Percentiles rank a stretch among this genome's conserved stretches.
Evolutionary conservation across 306 rosid species (phyloP).

Genomic region (Quercus suber): DNA sequence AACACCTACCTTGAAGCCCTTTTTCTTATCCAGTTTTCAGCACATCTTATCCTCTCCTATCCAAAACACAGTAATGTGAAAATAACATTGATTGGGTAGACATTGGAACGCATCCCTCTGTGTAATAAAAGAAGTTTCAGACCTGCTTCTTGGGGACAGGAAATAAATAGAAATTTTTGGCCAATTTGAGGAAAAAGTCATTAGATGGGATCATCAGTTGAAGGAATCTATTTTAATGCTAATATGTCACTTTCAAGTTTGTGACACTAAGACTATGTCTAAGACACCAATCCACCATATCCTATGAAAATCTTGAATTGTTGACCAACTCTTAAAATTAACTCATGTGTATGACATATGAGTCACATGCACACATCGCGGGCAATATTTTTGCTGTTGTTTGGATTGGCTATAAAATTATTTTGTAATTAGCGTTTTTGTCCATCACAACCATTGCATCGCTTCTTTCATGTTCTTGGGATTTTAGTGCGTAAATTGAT

Average conservation of each 20-base stretch:
- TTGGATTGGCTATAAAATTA: background rate
- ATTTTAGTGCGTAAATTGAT: constrained; percentile 25
- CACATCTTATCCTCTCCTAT: too few relatives aligned
- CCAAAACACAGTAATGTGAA: background rate
- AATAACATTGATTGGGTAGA: background rate
- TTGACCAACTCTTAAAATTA: background rate
- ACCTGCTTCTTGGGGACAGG: background rate
- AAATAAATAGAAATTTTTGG: too few relatives aligned
- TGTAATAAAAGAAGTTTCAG: background rate
- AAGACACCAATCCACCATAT: background rate
- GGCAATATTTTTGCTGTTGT: background rate
- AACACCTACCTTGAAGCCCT: too few relatives aligned
- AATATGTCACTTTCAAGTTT: background rate
- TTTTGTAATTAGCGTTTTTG: background rate
- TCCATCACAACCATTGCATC: background rate
- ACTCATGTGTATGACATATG: background rate
- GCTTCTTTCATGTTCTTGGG: constrained; percentile 20
- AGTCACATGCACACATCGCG: background rate
- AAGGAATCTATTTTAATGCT: background rate
- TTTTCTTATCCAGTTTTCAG: too few relatives aligned
- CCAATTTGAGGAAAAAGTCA: background rate
- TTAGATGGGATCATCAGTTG: background rate
- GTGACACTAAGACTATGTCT: background rate
- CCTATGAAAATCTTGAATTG: background rate
- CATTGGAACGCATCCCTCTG: background rate